Conservation (phyloP, 371 early-diverging fungal genomes). For the Ecytonucleospora hepatopenaei region DNA sequence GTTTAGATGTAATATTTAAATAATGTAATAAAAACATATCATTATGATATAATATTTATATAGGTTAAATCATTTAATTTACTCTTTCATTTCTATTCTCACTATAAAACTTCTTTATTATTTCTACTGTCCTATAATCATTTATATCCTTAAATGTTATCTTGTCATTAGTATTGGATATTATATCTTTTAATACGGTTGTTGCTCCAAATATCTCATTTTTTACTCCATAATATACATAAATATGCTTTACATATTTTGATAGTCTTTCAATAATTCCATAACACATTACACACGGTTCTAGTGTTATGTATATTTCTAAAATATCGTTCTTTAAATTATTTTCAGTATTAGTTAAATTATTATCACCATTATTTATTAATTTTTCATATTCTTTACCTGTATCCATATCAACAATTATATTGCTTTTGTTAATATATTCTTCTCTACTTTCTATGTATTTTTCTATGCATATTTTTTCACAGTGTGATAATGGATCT, state of each 20-base stretch:
- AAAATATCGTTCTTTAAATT: not conserved
- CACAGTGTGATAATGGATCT: slow-evolving; percentile 45
- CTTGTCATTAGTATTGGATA: not conserved
- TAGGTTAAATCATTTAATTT: no score
- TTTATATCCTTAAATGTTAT: not conserved
- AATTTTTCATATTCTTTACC: no score
- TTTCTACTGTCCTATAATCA: not conserved
- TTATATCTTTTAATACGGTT: slow-evolving; percentile 20
- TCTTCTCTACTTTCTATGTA: no score
- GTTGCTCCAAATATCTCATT: slow-evolving; percentile 55
- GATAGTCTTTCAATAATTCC: slow-evolving; percentile 60
- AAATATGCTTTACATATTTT: slow-evolving; percentile 51
- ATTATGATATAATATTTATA: no score
- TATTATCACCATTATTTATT: slow-evolving; percentile 47
- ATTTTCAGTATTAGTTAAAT: not conserved
- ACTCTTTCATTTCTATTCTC: not conserved
- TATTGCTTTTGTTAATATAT: no score
- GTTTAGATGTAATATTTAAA: no score
- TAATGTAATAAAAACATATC: no score
- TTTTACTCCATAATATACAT: slow-evolving; percentile 44
- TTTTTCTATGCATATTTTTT: no score
- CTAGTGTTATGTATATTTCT: slow-evolving; percentile 70
- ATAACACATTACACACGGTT: slow-evolving; percentile 96
- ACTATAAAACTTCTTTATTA: not conserved
- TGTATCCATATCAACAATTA: no score